Base-by-base conservation (phyloP, 352 stramenopile genomes). In the Globisporangium nodosum region DNA sequence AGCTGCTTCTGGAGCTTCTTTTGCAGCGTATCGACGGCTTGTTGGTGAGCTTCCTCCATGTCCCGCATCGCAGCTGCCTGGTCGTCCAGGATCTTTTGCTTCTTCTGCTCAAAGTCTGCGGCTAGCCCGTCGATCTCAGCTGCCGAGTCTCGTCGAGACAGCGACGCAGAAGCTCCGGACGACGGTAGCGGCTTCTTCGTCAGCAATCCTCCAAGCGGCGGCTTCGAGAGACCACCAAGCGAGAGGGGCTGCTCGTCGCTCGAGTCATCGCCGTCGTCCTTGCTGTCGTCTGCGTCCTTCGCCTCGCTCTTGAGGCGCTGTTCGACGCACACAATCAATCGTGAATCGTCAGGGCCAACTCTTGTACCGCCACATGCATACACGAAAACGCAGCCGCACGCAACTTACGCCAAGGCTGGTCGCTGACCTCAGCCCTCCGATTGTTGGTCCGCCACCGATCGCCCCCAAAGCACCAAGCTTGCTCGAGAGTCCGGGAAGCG, bases 1-100 rank as follows among this genome's bases (percentile, higher is more conserved):
- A 82, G 40, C 37, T 85, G 66, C 31, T 63, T 68, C 46, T 83
- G 70, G 11, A 78, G 30, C 52, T 78, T 83, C 61, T 83, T 84
- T 33, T 61, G 64, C 24, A 84, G 49, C 9, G 66, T 49, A 0
- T 66, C 60, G 5, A 84, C 37, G 12, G 74, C 68, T 9, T 46
- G 58, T 12, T 76, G 68, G n/a, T 90, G 76, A 1, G 61, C 45
- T 31, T 64, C 52, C 30, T 81, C 68, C 1, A 89, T 56, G 20
- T 73, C 68, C 0, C 47, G 55, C 9, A 89, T 31, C 3, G 63
- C 64, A 33, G 66, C 61, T 21, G 63, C 58, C 27, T 90, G 70
- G 15, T 87, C 68, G 30, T 85, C 68, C 7, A 61, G 5, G 0
- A 88, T 51, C 47, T 61, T 66, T 27, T 82, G 72, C 45, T 85